Conservation (phyloP, 2,329 filamentous ascomycete species). For the Xylaria polymorpha region DNA sequence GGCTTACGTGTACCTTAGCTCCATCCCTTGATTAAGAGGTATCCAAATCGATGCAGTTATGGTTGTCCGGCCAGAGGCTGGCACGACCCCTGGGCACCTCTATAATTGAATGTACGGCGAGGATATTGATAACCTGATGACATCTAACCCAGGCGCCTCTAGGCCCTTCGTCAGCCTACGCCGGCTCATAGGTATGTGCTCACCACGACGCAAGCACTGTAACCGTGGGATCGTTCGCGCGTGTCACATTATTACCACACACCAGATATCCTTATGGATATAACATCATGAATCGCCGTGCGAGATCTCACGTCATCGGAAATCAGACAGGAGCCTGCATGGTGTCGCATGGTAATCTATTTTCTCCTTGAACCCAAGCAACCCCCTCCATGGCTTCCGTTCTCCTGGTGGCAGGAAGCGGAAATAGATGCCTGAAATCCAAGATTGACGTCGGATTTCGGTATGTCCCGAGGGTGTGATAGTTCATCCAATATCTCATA, state of each 20-base stretch:
- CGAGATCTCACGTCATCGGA: constrained; percentile 33
- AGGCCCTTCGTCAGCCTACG: background rate
- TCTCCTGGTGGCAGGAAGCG: background rate
- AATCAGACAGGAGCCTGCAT: constrained; percentile 28
- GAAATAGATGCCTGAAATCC: background rate
- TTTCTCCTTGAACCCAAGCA: constrained; percentile 5
- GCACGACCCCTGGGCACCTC: background rate
- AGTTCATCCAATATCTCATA: background rate
- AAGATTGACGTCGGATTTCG: constrained; percentile 4
- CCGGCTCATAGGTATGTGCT: constrained; percentile 10
- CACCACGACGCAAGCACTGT: constrained; percentile 12
- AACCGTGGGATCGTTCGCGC: constrained; percentile 19
- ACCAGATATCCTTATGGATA: constrained; percentile 6
- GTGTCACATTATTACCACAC: constrained; percentile 15
- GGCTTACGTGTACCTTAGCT: background rate
- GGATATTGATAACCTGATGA: constrained; percentile 6
- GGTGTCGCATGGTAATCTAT: constrained; percentile 23
- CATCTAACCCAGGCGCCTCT: background rate
- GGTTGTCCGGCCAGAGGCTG: background rate
- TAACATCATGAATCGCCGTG: constrained; percentile 16
- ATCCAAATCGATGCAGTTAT: background rate
- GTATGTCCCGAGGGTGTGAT: constrained; percentile 7
- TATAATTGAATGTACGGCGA: background rate
- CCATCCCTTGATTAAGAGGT: background rate
- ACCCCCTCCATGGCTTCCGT: background rate